Base-by-base conservation (phyloP, 768 basidiomycete species). In the Sarcodon aspratus region DNA sequence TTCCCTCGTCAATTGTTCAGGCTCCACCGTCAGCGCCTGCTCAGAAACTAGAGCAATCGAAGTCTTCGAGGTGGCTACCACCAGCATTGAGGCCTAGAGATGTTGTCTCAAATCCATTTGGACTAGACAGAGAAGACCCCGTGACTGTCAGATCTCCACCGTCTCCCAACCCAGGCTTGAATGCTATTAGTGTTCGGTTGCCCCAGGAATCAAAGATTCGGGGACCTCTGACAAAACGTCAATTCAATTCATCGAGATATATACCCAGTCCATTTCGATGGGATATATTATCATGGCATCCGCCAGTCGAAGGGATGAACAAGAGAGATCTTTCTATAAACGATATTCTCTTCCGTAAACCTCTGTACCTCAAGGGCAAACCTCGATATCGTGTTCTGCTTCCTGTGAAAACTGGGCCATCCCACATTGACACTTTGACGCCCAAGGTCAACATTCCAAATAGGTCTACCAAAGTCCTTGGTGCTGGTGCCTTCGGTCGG, bases 261-360 rank as follows among this genome's bases (percentile, higher is more conserved):
- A 60, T 65, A 4, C 56, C 62, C 4, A 53, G 46, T 33, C 68
- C 63, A 27, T 57, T 75, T 31, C 76, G 81, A 38, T 72, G 76
- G 65, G 86, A 89, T 47, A 73, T 80, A 27, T 66, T 84, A 31
- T 81, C 83, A 3, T 85, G 82, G 64, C 75, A 79, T 33, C 85
- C 88, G 46, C 82, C 83, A 13, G 71, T 82, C 11, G 74, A 76
- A 48, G 79, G 76, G 44, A 82, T 82, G 77, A 75, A 55, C 47
- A 73, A 66, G 38, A 69, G 74, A 44, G 81, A 82, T 49, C 68
- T 82, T 43, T 77, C 78, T 15, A 49, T 86, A 36, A 82, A 85
- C 54, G 79, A 83, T 31, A 59, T 81, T 36, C 63, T 90, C 34
- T 85, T 87, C 63, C 71, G 63, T 50, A 74, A 67, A 52, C 67